These are phyloP conservation scores for Solanum dulcamara DNA, from an alignment of 257 asterid species.

Conservation along the genomic window DNA sequence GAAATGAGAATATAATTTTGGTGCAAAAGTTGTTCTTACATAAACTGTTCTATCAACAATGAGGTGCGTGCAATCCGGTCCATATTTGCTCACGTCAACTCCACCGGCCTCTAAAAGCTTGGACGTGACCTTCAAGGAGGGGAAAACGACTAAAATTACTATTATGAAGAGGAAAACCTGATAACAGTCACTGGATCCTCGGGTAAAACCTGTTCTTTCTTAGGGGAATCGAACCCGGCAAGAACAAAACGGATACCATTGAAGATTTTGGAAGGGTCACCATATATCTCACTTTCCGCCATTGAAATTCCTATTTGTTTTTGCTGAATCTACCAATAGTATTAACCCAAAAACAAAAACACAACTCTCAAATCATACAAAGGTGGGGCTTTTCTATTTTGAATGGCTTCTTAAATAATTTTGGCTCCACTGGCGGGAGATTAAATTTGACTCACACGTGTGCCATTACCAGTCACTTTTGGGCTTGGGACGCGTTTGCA, in stretches of 20 bases:
- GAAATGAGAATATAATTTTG: not conserved
- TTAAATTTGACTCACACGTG: not conserved
- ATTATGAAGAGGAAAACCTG: not conserved
- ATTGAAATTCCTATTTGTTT: not conserved
- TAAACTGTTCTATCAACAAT: slow-evolving; percentile 54
- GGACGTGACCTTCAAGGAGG: slow-evolving; percentile 33
- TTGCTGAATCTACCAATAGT: not conserved
- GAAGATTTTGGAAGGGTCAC: slow-evolving; percentile 29
- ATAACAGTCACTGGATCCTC: too few species aligned
- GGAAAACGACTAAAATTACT: too few species aligned
- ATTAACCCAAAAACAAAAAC: not conserved
- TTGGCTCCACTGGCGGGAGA: not conserved
- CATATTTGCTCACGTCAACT: slow-evolving; percentile 41
- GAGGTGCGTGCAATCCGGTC: slow-evolving; percentile 66
- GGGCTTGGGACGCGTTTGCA: not conserved
- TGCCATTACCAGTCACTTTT: not conserved
- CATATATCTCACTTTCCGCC: slow-evolving; percentile 1
- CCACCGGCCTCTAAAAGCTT: slow-evolving; percentile 76
- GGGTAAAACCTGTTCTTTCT: slow-evolving; percentile 32
- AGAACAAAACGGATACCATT: slow-evolving; percentile 52
- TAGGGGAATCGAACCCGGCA: slow-evolving; percentile 41
- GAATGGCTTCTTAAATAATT: too few species aligned
- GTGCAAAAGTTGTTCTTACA: slow-evolving; percentile 28
- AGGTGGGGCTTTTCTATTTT: not conserved
- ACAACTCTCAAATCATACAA: too few species aligned